Base-by-base conservation (phyloP, 2,329 filamentous ascomycete genomes). In the Xylaria sp. region DNA sequence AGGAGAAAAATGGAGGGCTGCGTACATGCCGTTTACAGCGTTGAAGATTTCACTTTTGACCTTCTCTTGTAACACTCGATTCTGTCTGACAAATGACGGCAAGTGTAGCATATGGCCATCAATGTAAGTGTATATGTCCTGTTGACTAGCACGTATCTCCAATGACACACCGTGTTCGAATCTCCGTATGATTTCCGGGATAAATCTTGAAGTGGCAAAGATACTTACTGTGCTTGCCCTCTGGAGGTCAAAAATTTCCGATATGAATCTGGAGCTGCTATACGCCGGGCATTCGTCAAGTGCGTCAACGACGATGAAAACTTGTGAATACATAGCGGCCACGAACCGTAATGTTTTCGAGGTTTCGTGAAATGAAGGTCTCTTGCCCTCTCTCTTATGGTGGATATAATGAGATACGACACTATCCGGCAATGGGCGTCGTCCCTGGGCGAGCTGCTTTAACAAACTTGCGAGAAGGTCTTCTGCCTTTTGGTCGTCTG, bases 41-140 rank as follows among this genome's bases (percentile, higher is more conserved):
- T n/a, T n/a, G n/a, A n/a, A n/a, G n/a, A n/a, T n/a, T n/a, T n/a
- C n/a, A n/a, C n/a, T n/a, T n/a, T n/a, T n/a, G n/a, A n/a, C n/a
- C n/a, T n/a, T n/a, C n/a, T n/a, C n/a, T n/a, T n/a, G n/a, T n/a
- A n/a, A n/a, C n/a, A n/a, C n/a, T n/a, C n/a, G n/a, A n/a, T n/a
- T n/a, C n/a, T n/a, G n/a, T n/a, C n/a, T 31, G 13, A 77, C 68
- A 57, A 74, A 75, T 1, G 20, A 54, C 39, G 72, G 74, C 10
- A 78, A 67, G 3, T 70, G 18, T 41, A 46, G 48, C 46, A 80
- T 69, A 28, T 75, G 69, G 69, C 65, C 69, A 6, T 76, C 25
- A 23, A 65, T 28, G 28, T 65, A 65, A 52, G 13, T 23, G 4
- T 34, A 25, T 15, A 65, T 44, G 6, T 65, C 63, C 6, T 52